These are phyloP conservation scores for Capsella rubella DNA, from an alignment of 441 rosid species.

Conservation along the genomic window DNA sequence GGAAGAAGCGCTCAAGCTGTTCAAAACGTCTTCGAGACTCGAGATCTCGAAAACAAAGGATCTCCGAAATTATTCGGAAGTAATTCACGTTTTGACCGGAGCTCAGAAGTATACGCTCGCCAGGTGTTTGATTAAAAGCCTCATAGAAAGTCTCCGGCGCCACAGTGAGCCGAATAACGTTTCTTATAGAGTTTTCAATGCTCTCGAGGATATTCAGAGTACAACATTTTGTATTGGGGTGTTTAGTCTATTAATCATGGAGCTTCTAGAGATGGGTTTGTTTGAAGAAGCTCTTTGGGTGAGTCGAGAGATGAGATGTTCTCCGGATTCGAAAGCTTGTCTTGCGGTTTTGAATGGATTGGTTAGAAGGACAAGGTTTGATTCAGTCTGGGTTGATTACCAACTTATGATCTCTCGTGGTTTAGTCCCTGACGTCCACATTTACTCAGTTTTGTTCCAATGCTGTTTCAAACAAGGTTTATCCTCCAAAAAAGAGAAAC, in stretches of 20 bases:
- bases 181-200: slow-evolving; percentile 50
- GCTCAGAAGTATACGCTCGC: slow-evolving; percentile 55
- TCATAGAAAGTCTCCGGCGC: slow-evolving; percentile 53
- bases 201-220: slow-evolving; percentile 46
- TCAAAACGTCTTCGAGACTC: slow-evolving; percentile 43
- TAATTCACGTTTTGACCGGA: slow-evolving; percentile 46
- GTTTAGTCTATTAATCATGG: slow-evolving; percentile 61
- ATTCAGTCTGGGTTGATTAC: slow-evolving; percentile 57
- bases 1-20: slow-evolving; percentile 52
- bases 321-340: slow-evolving; percentile 59
- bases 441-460: slow-evolving; percentile 66
- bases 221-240: slow-evolving; percentile 52
- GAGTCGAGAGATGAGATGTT: slow-evolving; percentile 46
- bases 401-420: slow-evolving; percentile 58
- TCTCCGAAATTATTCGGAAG: slow-evolving; percentile 47
- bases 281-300: slow-evolving; percentile 70
- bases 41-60: slow-evolving; percentile 39
- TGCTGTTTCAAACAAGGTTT: slow-evolving; percentile 61
- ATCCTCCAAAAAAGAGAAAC: slow-evolving; percentile 49
- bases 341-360: slow-evolving; percentile 62
- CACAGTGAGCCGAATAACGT: slow-evolving; percentile 45
- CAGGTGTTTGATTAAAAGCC: slow-evolving; percentile 75
- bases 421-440: slow-evolving; percentile 57
- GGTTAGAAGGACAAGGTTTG: slow-evolving; percentile 53
- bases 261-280: slow-evolving; percentile 57